These are phyloP conservation scores for Arachis stenosperma DNA, from an alignment of 306 rosid genomes.

Conservation along the genomic window DNA sequence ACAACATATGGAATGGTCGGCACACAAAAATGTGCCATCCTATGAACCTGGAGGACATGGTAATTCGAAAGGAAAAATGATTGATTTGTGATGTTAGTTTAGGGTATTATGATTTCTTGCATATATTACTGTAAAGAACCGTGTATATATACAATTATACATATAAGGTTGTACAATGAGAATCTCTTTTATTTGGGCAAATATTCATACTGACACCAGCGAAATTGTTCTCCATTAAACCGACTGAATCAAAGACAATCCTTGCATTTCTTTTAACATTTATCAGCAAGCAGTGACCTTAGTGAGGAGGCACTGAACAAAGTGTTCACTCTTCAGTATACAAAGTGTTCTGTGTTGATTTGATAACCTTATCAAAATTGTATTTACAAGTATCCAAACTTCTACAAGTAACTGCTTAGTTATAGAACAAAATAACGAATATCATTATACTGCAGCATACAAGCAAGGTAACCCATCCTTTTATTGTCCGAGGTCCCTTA, in stretches of 20 bases:
- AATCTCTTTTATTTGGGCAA: conserved; percentile 27
- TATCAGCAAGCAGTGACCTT: conserved; percentile 9
- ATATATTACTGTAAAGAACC: conserved; percentile 24
- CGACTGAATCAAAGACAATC: neutral
- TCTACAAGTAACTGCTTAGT: conserved; percentile 40
- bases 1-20: conserved; percentile 74
- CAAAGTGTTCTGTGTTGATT: conserved; percentile 4
- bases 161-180: conserved; percentile 7
- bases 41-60: conserved; percentile 71
- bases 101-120: conserved; percentile 3
- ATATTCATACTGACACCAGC: neutral
- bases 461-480: conserved; percentile 72
- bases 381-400: neutral
- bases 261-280: conserved; percentile 4
- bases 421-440: conserved; percentile 56
- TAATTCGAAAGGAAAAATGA: conserved; percentile 42
- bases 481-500: conserved; percentile 47
- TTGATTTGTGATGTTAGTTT: conserved; percentile 24
- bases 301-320: conserved; percentile 14
- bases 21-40: conserved; percentile 81
- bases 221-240: conserved; percentile 10
- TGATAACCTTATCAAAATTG: conserved; percentile 14
- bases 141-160: conserved; percentile 7
- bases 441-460: conserved; percentile 65
- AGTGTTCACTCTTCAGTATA: neutral